These are phyloP conservation scores for Alternaria ethzedia DNA, from an alignment of 2,329 filamentous ascomycete species.

Conservation along the genomic window DNA sequence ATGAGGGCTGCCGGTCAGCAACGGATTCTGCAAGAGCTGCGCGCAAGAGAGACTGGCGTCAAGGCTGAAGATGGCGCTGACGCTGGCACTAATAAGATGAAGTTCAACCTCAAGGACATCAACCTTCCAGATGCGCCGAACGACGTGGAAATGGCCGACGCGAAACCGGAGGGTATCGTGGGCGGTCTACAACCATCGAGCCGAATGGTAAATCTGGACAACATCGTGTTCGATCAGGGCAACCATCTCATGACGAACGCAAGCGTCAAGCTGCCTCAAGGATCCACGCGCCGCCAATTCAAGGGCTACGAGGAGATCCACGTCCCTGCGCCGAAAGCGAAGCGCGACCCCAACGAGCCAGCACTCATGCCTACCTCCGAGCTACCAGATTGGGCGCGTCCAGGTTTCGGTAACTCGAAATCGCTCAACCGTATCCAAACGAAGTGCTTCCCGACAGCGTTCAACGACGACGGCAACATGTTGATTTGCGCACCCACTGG, in stretches of 20 bases:
- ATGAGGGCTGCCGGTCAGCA: conserved; percentile 89
- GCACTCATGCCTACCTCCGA: conserved; percentile 82
- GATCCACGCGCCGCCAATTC: conserved; percentile 92
- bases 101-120: conserved; percentile 83
- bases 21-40: conserved; percentile 85
- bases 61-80: conserved; percentile 64
- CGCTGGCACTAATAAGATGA: conserved; percentile 76
- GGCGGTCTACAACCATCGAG: conserved; percentile 88
- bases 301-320: conserved; percentile 99
- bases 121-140: conserved; percentile 69
- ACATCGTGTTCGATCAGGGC: conserved; percentile 94
- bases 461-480: conserved; percentile 95
- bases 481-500: conserved; percentile 96
- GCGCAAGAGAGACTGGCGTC: conserved; percentile 69
- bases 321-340: conserved; percentile 89
- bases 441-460: conserved; percentile 88
- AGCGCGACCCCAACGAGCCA: conserved; percentile 76
- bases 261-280: conserved; percentile 90
- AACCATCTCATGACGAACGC: conserved; percentile 99
- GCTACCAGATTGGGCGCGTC: conserved; percentile 89
- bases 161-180: conserved; percentile 62
- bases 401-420: conserved; percentile 84
- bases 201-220: conserved; percentile 90
- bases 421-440: conserved; percentile 95
- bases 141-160: conserved; percentile 51